These are phyloP conservation scores for Aspergillus thermomutatus DNA, from an alignment of 2,329 filamentous ascomycete species.

Conservation along the genomic window DNA sequence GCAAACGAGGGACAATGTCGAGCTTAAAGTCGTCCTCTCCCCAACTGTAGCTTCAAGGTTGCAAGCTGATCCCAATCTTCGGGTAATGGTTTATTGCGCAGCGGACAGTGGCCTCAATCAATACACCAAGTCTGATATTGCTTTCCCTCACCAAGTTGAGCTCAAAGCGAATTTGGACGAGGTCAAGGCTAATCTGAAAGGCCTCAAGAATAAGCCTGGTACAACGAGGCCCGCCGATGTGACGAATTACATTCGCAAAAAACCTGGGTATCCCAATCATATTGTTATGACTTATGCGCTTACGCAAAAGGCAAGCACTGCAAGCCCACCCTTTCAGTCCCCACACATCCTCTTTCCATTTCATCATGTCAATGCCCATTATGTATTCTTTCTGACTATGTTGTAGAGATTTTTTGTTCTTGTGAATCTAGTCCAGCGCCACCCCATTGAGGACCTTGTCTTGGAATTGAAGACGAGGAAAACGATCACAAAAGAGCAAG, in stretches of 20 bases:
- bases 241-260: conserved; percentile 69
- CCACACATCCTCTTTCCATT: background rate
- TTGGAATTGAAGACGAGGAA: conserved; percentile 62
- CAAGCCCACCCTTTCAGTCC: background rate
- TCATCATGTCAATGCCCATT: background rate
- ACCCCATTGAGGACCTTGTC: conserved; percentile 69
- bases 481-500: conserved; percentile 74
- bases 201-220: conserved; percentile 92
- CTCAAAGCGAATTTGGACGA: conserved; percentile 86
- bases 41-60: conserved; percentile 55
- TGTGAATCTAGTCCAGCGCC: conserved; percentile 71
- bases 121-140: conserved; percentile 64
- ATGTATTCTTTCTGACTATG: conserved; percentile 6
- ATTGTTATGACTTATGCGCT: conserved; percentile 88
- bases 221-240: conserved; percentile 93
- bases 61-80: conserved; percentile 58
- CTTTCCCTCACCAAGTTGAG: conserved; percentile 90
- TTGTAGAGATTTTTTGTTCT: conserved; percentile 68
- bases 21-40: conserved; percentile 58
- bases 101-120: conserved; percentile 56
- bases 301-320: conserved; percentile 69
- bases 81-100: conserved; percentile 82
- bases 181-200: conserved; percentile 87
- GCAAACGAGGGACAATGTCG: conserved; percentile 56
- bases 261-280: conserved; percentile 67